Base-by-base conservation (phyloP, 1,284 basidiomycete species). In the Moesziomyces aphidis region DNA sequence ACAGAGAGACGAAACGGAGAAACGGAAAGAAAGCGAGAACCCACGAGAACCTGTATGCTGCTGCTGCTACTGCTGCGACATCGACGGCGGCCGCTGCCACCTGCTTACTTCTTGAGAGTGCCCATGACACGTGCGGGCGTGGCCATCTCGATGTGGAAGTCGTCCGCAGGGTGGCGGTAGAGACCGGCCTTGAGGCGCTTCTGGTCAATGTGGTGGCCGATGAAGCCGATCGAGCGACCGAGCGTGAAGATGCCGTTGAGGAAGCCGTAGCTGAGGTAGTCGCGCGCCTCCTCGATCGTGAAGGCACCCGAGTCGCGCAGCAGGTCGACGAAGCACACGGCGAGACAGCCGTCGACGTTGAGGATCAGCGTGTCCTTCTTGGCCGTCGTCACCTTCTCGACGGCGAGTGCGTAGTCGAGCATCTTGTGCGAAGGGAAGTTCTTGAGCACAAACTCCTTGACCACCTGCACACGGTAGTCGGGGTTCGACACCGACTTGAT, bases 231-330 rank as follows among this genome's bases (percentile, higher is more conserved):
- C 84, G 92, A 94, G 79, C 96, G 93, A 61, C 96, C 96, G 61
- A 98, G 91, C 49, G 98, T 95, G 87, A 99, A 99, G 66, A 99
- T 89, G 74, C 95, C 95, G 86, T 98, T 98, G 69, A 99, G 89
- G 21, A 92, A 92, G 62, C 93, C 93, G 77, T 95, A 94, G 89
- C 88, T 71, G 88, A 95, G 93, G 89, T 98, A 98, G 87, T 99
- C 96, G 77, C 94, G 92, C 17, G 95, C 95, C 87, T 98, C 96
- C 77, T 98, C 95, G 22, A 91, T 89, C 4, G 92, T 94, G 89
- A 99, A 99, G 7, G 95, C 95, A 73, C 95, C 95, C 63, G 90
- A 91, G 86, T 95, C 93, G 53, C 92, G 90, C 66, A 99, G 90
- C 63, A 99, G 88, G 87, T 98, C 96, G 82, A 95, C 94, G 88